Conservation (phyloP, 2,329 filamentous ascomycete species). For the Aspergillus fijiensis region DNA sequence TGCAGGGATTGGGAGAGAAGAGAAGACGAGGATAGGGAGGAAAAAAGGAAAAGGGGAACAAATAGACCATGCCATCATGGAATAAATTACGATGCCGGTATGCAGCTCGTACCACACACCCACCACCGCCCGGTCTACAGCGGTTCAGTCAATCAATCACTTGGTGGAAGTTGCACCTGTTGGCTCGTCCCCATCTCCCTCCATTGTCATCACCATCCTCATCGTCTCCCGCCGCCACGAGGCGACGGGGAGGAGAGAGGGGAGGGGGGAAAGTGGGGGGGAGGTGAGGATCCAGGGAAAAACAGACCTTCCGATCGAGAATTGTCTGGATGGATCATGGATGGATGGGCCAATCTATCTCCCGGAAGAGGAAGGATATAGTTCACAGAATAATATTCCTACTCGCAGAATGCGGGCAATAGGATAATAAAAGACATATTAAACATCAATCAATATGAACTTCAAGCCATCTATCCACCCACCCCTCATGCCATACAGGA, state of each 20-base stretch:
- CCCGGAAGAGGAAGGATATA: not conserved
- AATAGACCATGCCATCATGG: not conserved
- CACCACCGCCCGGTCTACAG: not conserved
- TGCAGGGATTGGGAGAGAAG: slow-evolving; percentile 11
- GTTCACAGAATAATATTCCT: not conserved
- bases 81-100: not conserved
- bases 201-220: not conserved
- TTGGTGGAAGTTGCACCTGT: too few relatives aligned
- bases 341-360: not conserved
- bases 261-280: not conserved
- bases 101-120: not conserved
- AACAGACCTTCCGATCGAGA: not conserved
- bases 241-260: not conserved
- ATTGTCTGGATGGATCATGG: not conserved
- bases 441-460: not conserved
- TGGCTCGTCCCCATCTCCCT: not conserved
- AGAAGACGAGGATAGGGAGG: not conserved
- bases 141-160: too few relatives aligned
- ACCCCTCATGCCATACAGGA: not conserved
- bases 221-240: not conserved
- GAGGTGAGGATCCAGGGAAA: not conserved
- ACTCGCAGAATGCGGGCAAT: not conserved
- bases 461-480: not conserved
- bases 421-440: not conserved
- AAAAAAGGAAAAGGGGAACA: not conserved